phyloP scores from a whole-genome alignment of 148 eudicot species.

The Polygonum aviculare region DNA sequence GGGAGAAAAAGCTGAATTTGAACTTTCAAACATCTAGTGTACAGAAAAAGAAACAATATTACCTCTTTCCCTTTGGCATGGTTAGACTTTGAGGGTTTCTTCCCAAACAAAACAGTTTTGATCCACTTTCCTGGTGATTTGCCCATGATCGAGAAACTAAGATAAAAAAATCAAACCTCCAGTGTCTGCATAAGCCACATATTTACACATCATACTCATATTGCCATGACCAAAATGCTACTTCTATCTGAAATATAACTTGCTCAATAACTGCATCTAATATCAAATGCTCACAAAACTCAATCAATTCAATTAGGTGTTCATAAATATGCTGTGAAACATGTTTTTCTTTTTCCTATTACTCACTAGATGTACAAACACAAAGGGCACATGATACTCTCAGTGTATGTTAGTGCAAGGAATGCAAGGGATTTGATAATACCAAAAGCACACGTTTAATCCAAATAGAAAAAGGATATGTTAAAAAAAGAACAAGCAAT shows the following conservation, averaged over 20 bases:
- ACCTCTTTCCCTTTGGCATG: constrained; percentile 48
- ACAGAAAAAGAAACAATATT: background rate
- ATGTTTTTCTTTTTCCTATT: background rate
- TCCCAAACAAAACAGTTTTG: constrained; percentile 76
- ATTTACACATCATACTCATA: background rate
- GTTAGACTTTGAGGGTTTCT: constrained; percentile 66
- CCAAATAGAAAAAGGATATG: too few relatives aligned
- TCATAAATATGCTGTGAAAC: background rate
- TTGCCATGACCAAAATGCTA: constrained; percentile 6
- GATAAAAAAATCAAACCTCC: constrained; percentile 12
- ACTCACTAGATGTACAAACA: background rate
- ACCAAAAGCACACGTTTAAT: too few relatives aligned
- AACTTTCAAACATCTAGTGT: background rate
- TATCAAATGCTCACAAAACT: background rate
- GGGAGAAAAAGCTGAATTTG: background rate
- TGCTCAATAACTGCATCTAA: background rate
- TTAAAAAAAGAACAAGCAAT: too few relatives aligned
- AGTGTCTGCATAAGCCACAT: constrained; percentile 10
- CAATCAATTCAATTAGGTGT: background rate
- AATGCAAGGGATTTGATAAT: too few relatives aligned
- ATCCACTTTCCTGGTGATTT: constrained; percentile 97
- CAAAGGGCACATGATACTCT: too few relatives aligned
- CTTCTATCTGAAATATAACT: background rate
- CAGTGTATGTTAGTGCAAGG: too few relatives aligned
- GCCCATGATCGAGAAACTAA: constrained; percentile 48